Evolutionary conservation across 1,284 basidiomycete species (phyloP).

Genomic region (Moniliella sp.): DNA sequence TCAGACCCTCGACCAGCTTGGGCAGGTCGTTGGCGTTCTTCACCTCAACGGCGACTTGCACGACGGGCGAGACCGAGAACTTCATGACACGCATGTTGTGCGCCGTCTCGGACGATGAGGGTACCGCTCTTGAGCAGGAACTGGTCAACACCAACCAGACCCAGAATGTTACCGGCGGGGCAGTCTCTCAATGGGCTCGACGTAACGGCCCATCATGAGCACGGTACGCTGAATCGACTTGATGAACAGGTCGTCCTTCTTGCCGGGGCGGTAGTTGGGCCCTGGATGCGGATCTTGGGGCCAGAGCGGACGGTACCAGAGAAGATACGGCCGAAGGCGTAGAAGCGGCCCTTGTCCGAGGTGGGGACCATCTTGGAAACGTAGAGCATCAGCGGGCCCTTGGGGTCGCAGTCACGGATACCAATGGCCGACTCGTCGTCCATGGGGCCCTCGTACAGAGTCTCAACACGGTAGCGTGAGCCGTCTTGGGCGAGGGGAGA

Average conservation of each 20-base stretch:
- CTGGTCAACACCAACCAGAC: slow-evolving; percentile 74
- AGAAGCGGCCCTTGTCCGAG: slow-evolving; percentile 78
- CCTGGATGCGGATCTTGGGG: slow-evolving; percentile 74
- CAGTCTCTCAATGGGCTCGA: slow-evolving; percentile 63
- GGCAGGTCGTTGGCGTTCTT: slow-evolving; percentile 90
- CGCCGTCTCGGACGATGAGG: slow-evolving; percentile 50
- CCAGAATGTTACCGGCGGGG: slow-evolving; percentile 75
- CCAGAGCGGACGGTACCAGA: slow-evolving; percentile 70
- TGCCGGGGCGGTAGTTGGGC: slow-evolving; percentile 85
- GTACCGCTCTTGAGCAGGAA: slow-evolving; percentile 91
- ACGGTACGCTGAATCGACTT: slow-evolving; percentile 66
- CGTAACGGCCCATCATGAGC: slow-evolving; percentile 79
- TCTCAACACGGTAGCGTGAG: slow-evolving; percentile 97
- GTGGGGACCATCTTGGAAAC: slow-evolving; percentile 85
- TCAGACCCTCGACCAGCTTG: slow-evolving; percentile 88
- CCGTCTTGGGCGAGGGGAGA: slow-evolving; percentile 69
- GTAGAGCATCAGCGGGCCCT: slow-evolving; percentile 75
- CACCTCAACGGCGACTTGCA: slow-evolving; percentile 94
- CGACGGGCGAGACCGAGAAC: slow-evolving; percentile 87
- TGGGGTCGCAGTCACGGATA: slow-evolving; percentile 85
- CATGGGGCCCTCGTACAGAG: slow-evolving; percentile 97
- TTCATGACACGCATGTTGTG: slow-evolving; percentile 85
- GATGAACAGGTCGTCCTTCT: slow-evolving; percentile 90
- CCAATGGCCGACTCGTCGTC: slow-evolving; percentile 97
- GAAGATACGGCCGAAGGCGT: slow-evolving; percentile 84